Evolutionary conservation across 1,139 yeast species (phyloP).

Genomic region (Hemisphaericaspora lyxosophila): DNA sequence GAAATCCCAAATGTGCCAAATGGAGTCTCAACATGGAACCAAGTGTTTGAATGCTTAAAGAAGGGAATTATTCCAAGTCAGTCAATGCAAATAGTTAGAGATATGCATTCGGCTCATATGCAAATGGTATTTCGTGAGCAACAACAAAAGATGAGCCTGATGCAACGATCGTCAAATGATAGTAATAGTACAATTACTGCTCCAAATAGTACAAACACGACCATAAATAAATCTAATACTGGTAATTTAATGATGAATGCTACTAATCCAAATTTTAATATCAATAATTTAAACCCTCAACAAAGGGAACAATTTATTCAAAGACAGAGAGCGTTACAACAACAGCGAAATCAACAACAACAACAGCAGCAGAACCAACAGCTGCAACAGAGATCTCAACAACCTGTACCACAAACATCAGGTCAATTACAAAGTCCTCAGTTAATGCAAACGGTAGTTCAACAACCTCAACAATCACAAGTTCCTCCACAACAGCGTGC

Average conservation of each 20-base stretch:
- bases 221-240: constrained; percentile 8
- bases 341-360: constrained; percentile 21
- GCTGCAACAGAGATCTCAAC: constrained; percentile 14
- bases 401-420: constrained; percentile 17
- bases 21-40: constrained; percentile 82
- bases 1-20: constrained; percentile 80
- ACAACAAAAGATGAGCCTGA: constrained; percentile 19
- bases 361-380: constrained; percentile 17
- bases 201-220: constrained; percentile 11
- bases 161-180: constrained; percentile 14
- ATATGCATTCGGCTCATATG: constrained; percentile 59
- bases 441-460: constrained; percentile 8
- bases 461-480: constrained; percentile 15
- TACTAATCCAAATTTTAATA: constrained; percentile 5
- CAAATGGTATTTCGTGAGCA: constrained; percentile 35
- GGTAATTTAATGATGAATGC: constrained; percentile 6
- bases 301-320: constrained; percentile 38
- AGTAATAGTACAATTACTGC: constrained; percentile 12
- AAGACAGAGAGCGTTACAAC: constrained; percentile 25
- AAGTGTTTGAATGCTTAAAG: constrained; percentile 68
- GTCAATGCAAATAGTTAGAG: constrained; percentile 55
- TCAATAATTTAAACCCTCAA: constrained; percentile 33
- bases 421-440: neutral
- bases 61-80: constrained; percentile 57
- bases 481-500: constrained; percentile 18